These are phyloP conservation scores for Chaetomiaceae sp. DNA, from an alignment of 2,329 filamentous ascomycete species.

Conservation along the genomic window DNA sequence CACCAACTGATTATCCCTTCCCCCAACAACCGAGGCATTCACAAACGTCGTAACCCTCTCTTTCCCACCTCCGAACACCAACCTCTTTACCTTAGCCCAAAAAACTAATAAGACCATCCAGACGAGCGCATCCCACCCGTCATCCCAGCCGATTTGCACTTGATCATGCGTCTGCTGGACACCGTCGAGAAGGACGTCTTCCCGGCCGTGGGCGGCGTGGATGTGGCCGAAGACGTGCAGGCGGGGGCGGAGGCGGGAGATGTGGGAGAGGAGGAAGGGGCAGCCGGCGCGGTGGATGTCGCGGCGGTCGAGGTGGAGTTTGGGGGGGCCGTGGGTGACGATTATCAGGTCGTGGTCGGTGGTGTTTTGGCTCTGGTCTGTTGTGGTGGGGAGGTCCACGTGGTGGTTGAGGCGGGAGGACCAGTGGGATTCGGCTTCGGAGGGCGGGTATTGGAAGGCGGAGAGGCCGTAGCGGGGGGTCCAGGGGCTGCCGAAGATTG, in stretches of 20 bases:
- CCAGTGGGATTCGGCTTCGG: neutral
- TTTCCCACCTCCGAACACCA: neutral
- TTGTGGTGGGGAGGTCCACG: neutral
- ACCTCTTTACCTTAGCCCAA: neutral
- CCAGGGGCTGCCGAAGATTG: constrained; percentile 34
- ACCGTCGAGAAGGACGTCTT: constrained; percentile 1
- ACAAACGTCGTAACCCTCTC: constrained; percentile 2
- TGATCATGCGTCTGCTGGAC: neutral
- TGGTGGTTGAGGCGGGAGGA: neutral
- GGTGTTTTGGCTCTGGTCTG: neutral
- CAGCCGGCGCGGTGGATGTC: constrained; percentile 24
- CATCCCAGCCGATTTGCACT: constrained; percentile 7
- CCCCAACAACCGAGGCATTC: constrained; percentile 3
- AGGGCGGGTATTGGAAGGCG: constrained; percentile 36
- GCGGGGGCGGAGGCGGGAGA: constrained; percentile 30
- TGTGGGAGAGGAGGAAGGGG: constrained; percentile 25
- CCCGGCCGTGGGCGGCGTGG: constrained; percentile 22
- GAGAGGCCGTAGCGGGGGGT: constrained; percentile 34
- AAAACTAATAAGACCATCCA: neutral
- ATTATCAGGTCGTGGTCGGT: constrained; percentile 29
- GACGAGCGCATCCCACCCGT: neutral
- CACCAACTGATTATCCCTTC: neutral
- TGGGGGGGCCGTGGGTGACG: constrained; percentile 33
- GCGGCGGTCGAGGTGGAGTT: constrained; percentile 30
- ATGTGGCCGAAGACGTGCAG: constrained; percentile 37